phyloP scores from a whole-genome alignment of 768 basidiomycete species.

The Boletellus ananiceps region DNA sequence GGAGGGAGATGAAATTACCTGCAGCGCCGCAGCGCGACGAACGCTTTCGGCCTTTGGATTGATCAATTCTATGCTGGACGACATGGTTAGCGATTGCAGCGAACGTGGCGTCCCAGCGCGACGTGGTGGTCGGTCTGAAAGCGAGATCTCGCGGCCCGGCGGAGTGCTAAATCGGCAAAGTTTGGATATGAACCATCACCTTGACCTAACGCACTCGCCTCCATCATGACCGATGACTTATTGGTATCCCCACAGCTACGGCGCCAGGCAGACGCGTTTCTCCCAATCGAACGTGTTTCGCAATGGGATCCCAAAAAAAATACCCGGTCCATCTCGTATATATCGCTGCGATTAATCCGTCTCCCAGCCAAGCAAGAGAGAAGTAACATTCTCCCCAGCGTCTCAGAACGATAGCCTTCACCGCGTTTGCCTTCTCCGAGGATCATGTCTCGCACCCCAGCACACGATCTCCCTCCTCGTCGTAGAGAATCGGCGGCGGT shows the following conservation, averaged over 20 bases:
- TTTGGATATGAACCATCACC: conserved; percentile 30
- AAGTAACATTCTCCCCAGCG: conserved; percentile 11
- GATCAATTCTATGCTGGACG: conserved; percentile 87
- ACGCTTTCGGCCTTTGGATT: conserved; percentile 97
- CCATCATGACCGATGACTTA: conserved; percentile 23
- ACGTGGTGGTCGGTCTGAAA: conserved; percentile 11
- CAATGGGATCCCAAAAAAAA: conserved; percentile 14
- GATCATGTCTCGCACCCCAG: conserved; percentile 9
- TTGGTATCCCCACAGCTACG: conserved; percentile 29
- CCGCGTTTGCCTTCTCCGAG: conserved; percentile 2
- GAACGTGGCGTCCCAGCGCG: conserved; percentile 21
- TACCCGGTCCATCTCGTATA: conserved; percentile 24
- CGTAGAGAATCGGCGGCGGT: conserved; percentile 21
- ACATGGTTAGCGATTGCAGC: conserved; percentile 38
- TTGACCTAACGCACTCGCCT: conserved; percentile 25
- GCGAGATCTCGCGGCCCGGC: conserved; percentile 12
- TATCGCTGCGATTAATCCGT: conserved; percentile 17
- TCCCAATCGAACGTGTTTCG: conserved; percentile 25
- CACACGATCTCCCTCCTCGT: conserved; percentile 13
- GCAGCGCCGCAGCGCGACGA: conserved; percentile 82
- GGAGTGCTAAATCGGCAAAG: conserved; percentile 32
- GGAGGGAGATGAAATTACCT: conserved; percentile 47
- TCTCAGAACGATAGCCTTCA: conserved; percentile 7
- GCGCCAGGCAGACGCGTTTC: conserved; percentile 33
- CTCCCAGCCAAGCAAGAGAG: conserved; percentile 9